Evolutionary conservation across 345 rosid species (phyloP), one percentile per base, ranked within the genome.

Genomic region (Rhizophora mangle): DNA sequence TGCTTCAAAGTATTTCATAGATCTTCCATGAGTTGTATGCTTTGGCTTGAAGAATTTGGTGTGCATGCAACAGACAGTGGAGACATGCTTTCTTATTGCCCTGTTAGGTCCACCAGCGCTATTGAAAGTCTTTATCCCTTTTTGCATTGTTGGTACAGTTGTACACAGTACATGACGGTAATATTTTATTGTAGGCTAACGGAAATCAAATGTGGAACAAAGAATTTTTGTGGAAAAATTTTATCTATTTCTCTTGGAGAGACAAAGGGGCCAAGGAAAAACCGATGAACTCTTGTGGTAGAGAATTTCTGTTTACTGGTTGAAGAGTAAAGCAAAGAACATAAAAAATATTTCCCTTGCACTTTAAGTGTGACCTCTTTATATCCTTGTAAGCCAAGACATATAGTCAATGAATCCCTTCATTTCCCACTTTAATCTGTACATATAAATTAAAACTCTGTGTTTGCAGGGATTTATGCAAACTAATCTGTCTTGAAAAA

Each of bases 301-400:
- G 64, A 60, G 76, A 64, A 68, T 67, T 69, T 87, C 69, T 70
- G 72, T 72, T 67, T 72, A 70, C 54, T 85, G 75, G 81, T 82
- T 85, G 83, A 83, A 79, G 93, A 94, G 98, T 93, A 84, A 91
- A 94, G 97, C 97, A 88, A 91, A 80, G 82, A 78, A 80, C 71
- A 73, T 69, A 5, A 70, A 81, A 76, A 79, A 67, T 62, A 67
- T 76, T 74, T 96, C 81, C 79, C 98, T 92, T 92, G 88, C 81
- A 82, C 98, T 90, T 90, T 64, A 95, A 90, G 97, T 72, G 82
- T 81, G 34, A 85, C 82, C 86, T 77, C 82, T 89, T 87, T 85
- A 83, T 89, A 71, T 82, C 81, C 98, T 95, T 95, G 82, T 86
- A 95, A 95, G 98, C 89, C 82, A 95, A 95, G 97, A 87, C 88